phyloP scores from a whole-genome alignment of 495 filamentous ascomycete species.

The Penicillium samsonianum region DNA sequence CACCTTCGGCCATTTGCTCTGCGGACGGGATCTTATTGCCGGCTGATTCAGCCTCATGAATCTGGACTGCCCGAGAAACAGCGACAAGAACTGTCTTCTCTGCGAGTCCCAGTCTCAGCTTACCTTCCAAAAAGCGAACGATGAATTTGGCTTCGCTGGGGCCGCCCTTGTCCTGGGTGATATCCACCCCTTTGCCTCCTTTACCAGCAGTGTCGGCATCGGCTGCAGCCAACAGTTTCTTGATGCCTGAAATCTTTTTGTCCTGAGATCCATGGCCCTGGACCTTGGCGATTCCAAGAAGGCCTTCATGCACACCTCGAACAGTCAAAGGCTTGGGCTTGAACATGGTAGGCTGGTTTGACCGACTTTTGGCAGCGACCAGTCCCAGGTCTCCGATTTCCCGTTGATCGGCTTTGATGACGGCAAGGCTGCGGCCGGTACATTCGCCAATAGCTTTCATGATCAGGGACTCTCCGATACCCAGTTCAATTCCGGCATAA shows the following conservation, averaged over 20 bases:
- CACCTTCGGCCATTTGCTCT: slow-evolving; percentile 76
- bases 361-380: slow-evolving; percentile 91
- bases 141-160: slow-evolving; percentile 94
- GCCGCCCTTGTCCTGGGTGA: slow-evolving; percentile 89
- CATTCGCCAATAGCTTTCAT: slow-evolving; percentile 98
- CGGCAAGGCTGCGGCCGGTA: slow-evolving; percentile 79
- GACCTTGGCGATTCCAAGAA: slow-evolving; percentile 85
- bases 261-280: slow-evolving; percentile 86
- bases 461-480: slow-evolving; percentile 94
- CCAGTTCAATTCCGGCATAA: slow-evolving; percentile 92
- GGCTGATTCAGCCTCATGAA: slow-evolving; percentile 71
- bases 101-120: slow-evolving; percentile 85
- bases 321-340: slow-evolving; percentile 91
- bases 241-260: slow-evolving; percentile 90
- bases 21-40: slow-evolving; percentile 67
- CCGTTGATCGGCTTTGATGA: slow-evolving; percentile 92
- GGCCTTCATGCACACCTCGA: slow-evolving; percentile 78
- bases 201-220: slow-evolving; percentile 71
- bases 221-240: slow-evolving; percentile 86
- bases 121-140: slow-evolving; percentile 90
- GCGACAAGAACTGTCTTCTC: slow-evolving; percentile 90
- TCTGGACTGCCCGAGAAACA: slow-evolving; percentile 82
- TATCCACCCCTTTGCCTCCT: slow-evolving; percentile 69
- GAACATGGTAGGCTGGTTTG: slow-evolving; percentile 95
- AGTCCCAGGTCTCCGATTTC: slow-evolving; percentile 94